Evolutionary conservation across 176 grass and related monocot genomes (phyloP).

Genomic region (Bonia amplexicaulis): DNA sequence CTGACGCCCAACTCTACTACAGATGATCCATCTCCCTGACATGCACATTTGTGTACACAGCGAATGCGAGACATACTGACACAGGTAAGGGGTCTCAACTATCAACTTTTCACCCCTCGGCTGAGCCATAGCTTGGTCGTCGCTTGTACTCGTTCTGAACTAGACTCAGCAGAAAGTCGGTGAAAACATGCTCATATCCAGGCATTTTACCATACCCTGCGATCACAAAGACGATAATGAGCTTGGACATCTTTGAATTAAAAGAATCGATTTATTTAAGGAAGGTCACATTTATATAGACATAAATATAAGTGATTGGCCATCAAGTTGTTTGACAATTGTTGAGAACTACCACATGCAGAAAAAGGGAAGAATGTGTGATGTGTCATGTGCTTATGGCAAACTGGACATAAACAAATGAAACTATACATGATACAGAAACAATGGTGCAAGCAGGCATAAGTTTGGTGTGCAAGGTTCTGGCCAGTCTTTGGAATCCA

Average conservation of each 20-base stretch:
- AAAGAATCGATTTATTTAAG: not conserved
- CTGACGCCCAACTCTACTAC: slow-evolving; percentile 26
- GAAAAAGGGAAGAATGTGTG: not conserved
- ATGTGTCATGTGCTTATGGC: not conserved
- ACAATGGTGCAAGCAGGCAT: not conserved
- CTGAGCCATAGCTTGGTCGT: slow-evolving; percentile 34
- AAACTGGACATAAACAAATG: not conserved
- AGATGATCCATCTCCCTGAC: slow-evolving; percentile 7
- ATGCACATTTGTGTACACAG: slow-evolving; percentile 34
- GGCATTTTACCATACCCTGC: slow-evolving; percentile 97
- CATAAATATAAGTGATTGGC: not conserved
- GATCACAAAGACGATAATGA: not conserved
- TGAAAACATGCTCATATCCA: slow-evolving; percentile 92
- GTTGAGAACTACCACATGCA: not conserved
- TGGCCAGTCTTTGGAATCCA: slow-evolving; percentile 15
- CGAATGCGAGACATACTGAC: slow-evolving; percentile 1
- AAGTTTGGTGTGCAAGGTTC: not conserved
- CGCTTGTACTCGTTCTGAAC: slow-evolving; percentile 60
- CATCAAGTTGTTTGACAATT: not conserved
- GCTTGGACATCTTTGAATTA: not conserved
- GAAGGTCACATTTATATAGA: not conserved
- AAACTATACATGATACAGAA: slow-evolving; percentile 11
- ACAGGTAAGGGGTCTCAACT: too few relatives aligned
- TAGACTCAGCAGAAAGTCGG: slow-evolving; percentile 69
- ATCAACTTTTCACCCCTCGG: slow-evolving; percentile 22